Base-by-base conservation (phyloP, 192 early-diverging fungal species). In the Coemansia sp. region DNA sequence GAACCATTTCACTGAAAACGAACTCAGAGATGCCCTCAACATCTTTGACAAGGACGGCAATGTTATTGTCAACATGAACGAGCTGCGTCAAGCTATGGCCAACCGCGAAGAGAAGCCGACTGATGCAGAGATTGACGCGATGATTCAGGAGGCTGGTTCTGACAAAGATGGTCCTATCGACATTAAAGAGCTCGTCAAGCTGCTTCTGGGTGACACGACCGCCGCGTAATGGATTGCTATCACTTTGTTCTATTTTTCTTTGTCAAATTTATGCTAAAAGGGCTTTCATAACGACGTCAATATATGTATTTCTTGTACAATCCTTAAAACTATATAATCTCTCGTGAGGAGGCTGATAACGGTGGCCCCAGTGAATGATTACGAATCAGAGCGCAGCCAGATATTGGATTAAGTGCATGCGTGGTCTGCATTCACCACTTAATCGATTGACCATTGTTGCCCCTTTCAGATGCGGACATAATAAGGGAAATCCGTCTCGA, bases 31-130 rank as follows among this genome's bases (percentile, higher is more conserved):
- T 84, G 94, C 94, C 21, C 97, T 97, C 90, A 90, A 89, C 77
- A 91, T 97, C 42, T 96, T 98, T 77, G 95, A 96, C 87, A 93
- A 94, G 88, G 91, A 95, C 68, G 89, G 90, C 74, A 90, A 93
- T 74, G 95, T 95, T 60, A 88, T 85, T 77, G 96, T 98, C 75
- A 89, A 89, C 11, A 89, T 92, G 61, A 86, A 89, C 31, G 95
- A 98, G 84, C 89, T 98, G 45, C 86, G 90, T 48, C 91, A 92
- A 68, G 93, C 97, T 42, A 91, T 97, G 88, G 95, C 92, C 64
- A 90, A 86, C 73, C 88, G 95, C 60, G 96, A 95, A 73, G 90
- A 93, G 85, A 91, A 90, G 71, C 80, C 94, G 55, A 86, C 87
- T 53, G 87, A 89, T 29, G 87, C 78, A 44, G 93, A 95, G 84